phyloP scores from a whole-genome alignment of 495 filamentous ascomycete species.

The Chaetomidium leptoderma region DNA sequence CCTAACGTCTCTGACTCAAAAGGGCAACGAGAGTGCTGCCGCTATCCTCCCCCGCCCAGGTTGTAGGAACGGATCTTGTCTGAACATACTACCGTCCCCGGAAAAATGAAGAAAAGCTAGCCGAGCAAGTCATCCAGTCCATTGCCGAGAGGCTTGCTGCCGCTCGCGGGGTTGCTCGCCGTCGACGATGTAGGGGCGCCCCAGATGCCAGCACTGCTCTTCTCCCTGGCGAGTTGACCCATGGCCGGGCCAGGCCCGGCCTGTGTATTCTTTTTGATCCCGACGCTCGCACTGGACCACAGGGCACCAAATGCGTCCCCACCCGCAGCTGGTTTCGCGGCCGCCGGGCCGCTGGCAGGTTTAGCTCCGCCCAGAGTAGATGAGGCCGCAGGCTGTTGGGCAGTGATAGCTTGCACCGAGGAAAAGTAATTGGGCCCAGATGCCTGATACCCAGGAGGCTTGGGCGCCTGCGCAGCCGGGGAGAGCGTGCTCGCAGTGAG shows the following conservation, averaged over 20 bases:
- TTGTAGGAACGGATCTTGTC: no score
- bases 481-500: slow-evolving; percentile 40
- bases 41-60: no score
- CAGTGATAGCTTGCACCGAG: slow-evolving; percentile 65
- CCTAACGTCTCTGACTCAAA: slow-evolving; percentile 6
- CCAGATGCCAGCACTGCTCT: slow-evolving; percentile 92
- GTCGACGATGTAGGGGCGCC: slow-evolving; percentile 42
- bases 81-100: neutral
- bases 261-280: slow-evolving; percentile 70
- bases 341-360: slow-evolving; percentile 23
- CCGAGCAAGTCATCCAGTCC: slow-evolving; percentile 45
- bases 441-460: slow-evolving; percentile 68
- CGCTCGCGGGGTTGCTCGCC: slow-evolving; percentile 4
- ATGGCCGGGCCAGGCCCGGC: slow-evolving; percentile 63
- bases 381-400: slow-evolving; percentile 25
- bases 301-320: slow-evolving; percentile 85
- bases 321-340: slow-evolving; percentile 53
- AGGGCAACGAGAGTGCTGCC: neutral
- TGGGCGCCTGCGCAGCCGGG: slow-evolving; percentile 45
- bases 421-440: slow-evolving; percentile 91
- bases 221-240: slow-evolving; percentile 92
- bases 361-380: slow-evolving; percentile 27
- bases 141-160: slow-evolving; percentile 30
- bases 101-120: slow-evolving; percentile 18
- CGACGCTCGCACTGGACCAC: slow-evolving; percentile 72